Evolutionary conservation across 1,284 basidiomycete species (phyloP), one percentile per base, ranked within the genome.

Genomic region (Rhodotorula sp.): DNA sequence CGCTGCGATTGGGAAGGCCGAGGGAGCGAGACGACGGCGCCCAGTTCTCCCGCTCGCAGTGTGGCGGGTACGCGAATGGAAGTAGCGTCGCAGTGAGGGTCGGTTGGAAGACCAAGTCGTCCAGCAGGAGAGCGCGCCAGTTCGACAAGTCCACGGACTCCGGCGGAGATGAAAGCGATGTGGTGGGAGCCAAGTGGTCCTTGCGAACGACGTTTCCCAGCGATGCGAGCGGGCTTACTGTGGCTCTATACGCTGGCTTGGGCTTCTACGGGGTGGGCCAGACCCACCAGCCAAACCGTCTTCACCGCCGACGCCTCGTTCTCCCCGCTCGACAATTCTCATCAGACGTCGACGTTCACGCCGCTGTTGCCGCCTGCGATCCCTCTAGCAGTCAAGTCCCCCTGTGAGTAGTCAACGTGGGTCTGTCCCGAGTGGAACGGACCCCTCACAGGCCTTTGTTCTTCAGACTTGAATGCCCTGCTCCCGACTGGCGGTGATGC

Each of bases 341-440:
- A 4, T 44, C 49, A 39, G 22, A 19, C 39, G 32, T 61, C 57
- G 22, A 36, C 54, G 6, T 73, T 72, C 44, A 34, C 59, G 30
- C 74, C 72, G 9, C 65, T 76, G n/a, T 61, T 74, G 13, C 75
- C 75, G n/a, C 75, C 75, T 1, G 73, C 73, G 1, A 73, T 76
- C 47, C 75, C 75, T 7, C 59, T 76, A 13, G 75, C 75, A 7
- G 75, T 76, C 62, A 68, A 68, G 48, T 73, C 71, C 4, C 73
- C 73, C 8, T 76, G 74, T 74, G 30, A 29, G 63, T 48, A 9
- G 11, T 29, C 22, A 11, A 10, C 36, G 5, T 8, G n/a, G 36
- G 24, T 24, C 4, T 32, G 0, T 7, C 5, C 53, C 49, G n/a
- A 30, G 44, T 36, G 11, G 8, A 2, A 34, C 4, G 24, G 3